Base-by-base conservation (phyloP, 108 stramenopile genomes). In the Skeletonema costatum region DNA sequence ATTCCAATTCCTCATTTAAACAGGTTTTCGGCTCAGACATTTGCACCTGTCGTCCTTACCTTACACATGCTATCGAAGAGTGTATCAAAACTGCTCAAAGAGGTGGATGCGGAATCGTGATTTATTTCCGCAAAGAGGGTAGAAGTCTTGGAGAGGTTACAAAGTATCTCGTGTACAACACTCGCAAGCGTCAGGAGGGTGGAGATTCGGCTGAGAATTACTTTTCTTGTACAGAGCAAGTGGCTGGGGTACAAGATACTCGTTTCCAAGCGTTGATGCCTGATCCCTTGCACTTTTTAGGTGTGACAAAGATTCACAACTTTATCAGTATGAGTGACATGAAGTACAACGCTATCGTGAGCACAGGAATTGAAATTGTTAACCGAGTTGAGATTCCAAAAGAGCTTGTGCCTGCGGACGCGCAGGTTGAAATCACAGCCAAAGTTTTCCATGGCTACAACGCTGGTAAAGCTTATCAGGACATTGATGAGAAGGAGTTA, bases 161-260 rank as follows among this genome's bases (percentile, higher is more conserved):
- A 65, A 99, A 99, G 80, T 99, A 99, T 83, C 84, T 99, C 35
- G 99, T 99, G 4, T 99, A 99, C 93, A 99, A 99, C 80, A 97
- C 95, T 38, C 90, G 99, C 53, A 99, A 99, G 85, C 92, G 99
- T 13, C 98, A 98, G 78, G 90, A 98, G 79, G 98, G 98, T 13
- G 98, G 96, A 6, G 96, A 97, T 66, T 86, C 92, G 19, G 99
- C 99, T 3, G 97, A 92, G 35, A 90, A 94, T 25, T 99, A 99
- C 92, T 99, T 99, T 85, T 81, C 90, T 68, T 99, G 99, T 80
- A 99, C 99, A 7, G 95, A 98, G 73, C 91, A 96, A 72, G 99
- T 99, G 6, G 96, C 96, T 2, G 97, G 97, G 19, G 94, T 97
- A 1, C 96, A 97, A 80, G 98, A 98, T 71, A 97, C 98, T 29